Percentiles rank a stretch among this genome's conserved stretches.
phyloP scores from a whole-genome alignment of 805 yeast genomes.

The Grigorovia transvaalensis region DNA sequence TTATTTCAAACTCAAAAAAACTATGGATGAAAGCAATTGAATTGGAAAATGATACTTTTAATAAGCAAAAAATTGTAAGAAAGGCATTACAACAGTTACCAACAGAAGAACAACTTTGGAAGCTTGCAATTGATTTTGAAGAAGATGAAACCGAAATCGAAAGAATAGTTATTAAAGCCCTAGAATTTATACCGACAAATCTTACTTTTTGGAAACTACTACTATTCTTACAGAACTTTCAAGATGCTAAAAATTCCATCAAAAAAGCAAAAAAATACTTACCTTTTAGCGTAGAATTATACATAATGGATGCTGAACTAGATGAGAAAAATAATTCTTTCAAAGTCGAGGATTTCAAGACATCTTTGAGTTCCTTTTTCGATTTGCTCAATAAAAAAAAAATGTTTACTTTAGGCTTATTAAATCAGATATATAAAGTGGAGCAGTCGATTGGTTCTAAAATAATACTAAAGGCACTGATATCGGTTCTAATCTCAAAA shows the following conservation, averaged over 20 bases:
- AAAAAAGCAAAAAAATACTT: slow-evolving; percentile 50
- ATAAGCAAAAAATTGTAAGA: slow-evolving; percentile 50
- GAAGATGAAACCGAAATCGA: slow-evolving; percentile 37
- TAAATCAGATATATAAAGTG: slow-evolving; percentile 20
- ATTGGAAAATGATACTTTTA: slow-evolving; percentile 46
- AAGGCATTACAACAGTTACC: slow-evolving; percentile 66
- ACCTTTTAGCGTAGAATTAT: slow-evolving; percentile 40
- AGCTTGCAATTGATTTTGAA: slow-evolving; percentile 50
- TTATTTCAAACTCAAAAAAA: slow-evolving; percentile 43
- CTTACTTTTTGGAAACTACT: slow-evolving; percentile 57
- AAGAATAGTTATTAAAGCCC: slow-evolving; percentile 52
- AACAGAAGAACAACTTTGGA: slow-evolving; percentile 53
- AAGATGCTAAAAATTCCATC: slow-evolving; percentile 44
- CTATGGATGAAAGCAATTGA: slow-evolving; percentile 69
- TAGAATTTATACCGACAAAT: slow-evolving; percentile 55
- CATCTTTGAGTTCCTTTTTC: background rate
- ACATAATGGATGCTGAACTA: slow-evolving; percentile 61
- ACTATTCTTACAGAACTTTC: slow-evolving; percentile 34
- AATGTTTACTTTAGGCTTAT: slow-evolving; percentile 39
- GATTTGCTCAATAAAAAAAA: slow-evolving; percentile 6
- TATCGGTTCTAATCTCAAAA: slow-evolving; percentile 39
- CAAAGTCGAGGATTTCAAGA: background rate
- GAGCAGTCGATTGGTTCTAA: background rate
- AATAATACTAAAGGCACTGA: slow-evolving; percentile 35
- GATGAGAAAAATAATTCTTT: slow-evolving; percentile 39